phyloP scores from a whole-genome alignment of 129 eudicot species.

The carrot (Daucus carota) region DNA sequence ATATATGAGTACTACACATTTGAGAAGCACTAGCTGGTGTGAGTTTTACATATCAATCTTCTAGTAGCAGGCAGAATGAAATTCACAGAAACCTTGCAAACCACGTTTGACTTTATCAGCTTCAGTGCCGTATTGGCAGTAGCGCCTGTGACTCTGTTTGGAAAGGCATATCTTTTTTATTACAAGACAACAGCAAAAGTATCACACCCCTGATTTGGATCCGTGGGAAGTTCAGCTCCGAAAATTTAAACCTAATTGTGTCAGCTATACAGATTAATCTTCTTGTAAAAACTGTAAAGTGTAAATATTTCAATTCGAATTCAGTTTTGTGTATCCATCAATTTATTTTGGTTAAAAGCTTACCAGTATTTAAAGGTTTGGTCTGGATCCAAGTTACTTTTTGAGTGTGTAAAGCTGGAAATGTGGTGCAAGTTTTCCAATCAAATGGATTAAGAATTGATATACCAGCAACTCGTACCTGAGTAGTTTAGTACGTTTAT shows the following conservation, averaged over 20 bases:
- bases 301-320: too few species aligned
- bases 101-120: not conserved
- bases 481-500: not conserved
- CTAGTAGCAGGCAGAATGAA: not conserved
- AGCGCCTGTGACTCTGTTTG: not conserved
- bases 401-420: not conserved
- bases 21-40: not conserved
- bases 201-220: not conserved
- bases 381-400: not conserved
- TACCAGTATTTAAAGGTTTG: not conserved
- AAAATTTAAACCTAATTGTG: too few species aligned
- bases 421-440: not conserved
- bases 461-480: not conserved
- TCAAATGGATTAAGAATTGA: not conserved
- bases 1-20: too few species aligned
- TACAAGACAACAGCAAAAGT: not conserved
- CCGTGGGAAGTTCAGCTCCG: too few species aligned
- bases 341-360: too few species aligned
- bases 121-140: not conserved
- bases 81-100: slow-evolving; percentile 3
- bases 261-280: too few species aligned
- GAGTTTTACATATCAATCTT: not conserved
- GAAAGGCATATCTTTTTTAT: not conserved
- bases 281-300: too few species aligned
- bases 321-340: too few species aligned